Evolutionary conservation across 2,329 filamentous ascomycete species (phyloP).

Genomic region (Dothideomycetes sp.): DNA sequence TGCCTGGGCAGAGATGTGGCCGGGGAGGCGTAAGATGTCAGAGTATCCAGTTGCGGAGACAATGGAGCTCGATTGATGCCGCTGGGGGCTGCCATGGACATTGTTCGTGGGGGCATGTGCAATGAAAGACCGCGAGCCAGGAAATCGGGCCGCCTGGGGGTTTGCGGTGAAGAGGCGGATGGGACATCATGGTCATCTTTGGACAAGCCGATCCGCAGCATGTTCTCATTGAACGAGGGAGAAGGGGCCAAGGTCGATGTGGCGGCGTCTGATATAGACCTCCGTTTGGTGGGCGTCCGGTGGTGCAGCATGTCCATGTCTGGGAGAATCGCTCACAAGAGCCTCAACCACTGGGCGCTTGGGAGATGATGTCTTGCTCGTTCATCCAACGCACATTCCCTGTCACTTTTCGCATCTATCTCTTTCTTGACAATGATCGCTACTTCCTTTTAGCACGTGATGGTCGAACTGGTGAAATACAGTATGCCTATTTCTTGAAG

Average conservation of each 20-base stretch:
- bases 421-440: too few species aligned
- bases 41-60: slow-evolving; percentile 76
- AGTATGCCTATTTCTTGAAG: too few species aligned
- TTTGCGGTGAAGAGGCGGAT: slow-evolving; percentile 35
- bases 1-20: slow-evolving; percentile 79
- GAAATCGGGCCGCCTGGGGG: slow-evolving; percentile 59
- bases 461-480: too few species aligned
- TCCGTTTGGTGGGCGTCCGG: slow-evolving; percentile 26
- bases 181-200: slow-evolving; percentile 35
- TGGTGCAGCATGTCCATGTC: slow-evolving; percentile 4
- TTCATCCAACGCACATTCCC: too few species aligned
- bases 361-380: too few species aligned
- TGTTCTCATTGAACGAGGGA: slow-evolving; percentile 31
- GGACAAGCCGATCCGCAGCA: slow-evolving; percentile 18
- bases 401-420: too few species aligned
- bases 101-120: slow-evolving; percentile 52
- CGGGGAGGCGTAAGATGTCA: slow-evolving; percentile 76
- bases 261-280: slow-evolving; percentile 33
- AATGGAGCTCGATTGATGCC: slow-evolving; percentile 54
- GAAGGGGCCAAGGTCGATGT: slow-evolving; percentile 28
- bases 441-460: too few species aligned
- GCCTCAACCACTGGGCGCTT: neutral
- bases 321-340: neutral
- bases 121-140: slow-evolving; percentile 55
- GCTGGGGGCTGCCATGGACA: slow-evolving; percentile 30